These are phyloP conservation scores for Cylindrotheca closterium DNA, from an alignment of 108 stramenopile species.

Conservation along the genomic window DNA sequence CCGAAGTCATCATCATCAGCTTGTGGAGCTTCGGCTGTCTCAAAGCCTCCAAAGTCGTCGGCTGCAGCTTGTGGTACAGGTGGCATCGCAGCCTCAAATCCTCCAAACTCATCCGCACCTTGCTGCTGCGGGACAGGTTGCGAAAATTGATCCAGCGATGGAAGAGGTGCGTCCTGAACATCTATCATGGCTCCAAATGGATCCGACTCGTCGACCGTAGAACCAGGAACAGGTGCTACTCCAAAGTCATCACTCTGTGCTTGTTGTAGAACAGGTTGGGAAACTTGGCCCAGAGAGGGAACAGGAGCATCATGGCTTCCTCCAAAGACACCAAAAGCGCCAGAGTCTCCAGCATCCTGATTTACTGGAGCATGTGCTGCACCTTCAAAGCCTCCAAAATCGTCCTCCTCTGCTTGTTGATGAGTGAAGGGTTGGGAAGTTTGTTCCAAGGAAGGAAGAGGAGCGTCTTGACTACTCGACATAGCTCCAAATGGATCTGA, in stretches of 20 bases:
- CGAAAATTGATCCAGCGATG: not conserved
- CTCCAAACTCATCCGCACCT: constrained; percentile 24
- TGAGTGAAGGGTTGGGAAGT: not conserved
- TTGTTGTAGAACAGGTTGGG: not conserved
- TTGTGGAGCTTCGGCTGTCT: not conserved
- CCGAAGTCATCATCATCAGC: constrained; percentile 15
- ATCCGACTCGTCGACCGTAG: not conserved
- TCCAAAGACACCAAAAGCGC: constrained; percentile 6
- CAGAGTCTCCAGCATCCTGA: no score
- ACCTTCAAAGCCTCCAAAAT: constrained; percentile 30
- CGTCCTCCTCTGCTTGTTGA: constrained; percentile 9
- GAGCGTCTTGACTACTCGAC: not conserved
- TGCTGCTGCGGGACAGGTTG: not conserved
- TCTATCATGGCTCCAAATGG: constrained; percentile 10
- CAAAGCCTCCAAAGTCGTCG: constrained; percentile 51
- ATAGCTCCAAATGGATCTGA: constrained; percentile 12
- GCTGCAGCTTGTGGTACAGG: not conserved
- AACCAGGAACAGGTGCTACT: constrained; percentile 8
- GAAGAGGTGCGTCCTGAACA: not conserved
- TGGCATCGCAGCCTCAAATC: constrained; percentile 23
- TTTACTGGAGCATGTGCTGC: no score
- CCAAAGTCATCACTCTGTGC: constrained; percentile 43
- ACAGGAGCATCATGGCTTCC: constrained; percentile 5
- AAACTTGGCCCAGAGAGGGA: not conserved
- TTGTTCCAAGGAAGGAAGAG: not conserved